Percentiles rank a stretch among this genome's conserved stretches.
Conservation (phyloP, 495 filamentous ascomycete genomes). For the Parathielavia appendiculata region DNA sequence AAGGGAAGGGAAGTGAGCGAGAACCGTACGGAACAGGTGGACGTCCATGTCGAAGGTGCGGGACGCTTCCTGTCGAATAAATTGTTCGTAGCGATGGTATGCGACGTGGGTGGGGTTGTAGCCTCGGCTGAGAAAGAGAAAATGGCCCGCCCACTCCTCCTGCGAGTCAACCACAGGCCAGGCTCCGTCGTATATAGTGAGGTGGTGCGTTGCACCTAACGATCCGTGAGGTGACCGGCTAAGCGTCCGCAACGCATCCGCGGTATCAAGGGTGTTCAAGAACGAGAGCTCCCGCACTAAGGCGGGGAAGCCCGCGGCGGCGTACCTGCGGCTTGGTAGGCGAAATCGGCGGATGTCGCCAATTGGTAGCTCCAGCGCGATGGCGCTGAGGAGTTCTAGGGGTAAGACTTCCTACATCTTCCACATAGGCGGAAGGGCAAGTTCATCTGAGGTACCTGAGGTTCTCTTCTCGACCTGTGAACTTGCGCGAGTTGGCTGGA, state of each 20-base stretch:
- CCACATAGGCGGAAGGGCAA: neutral
- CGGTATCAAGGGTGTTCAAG: neutral
- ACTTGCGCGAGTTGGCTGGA: no score
- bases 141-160: neutral
- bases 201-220: neutral
- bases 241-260: neutral
- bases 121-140: neutral
- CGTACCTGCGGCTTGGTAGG: neutral
- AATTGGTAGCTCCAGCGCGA: conserved; percentile 1
- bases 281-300: neutral
- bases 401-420: neutral
- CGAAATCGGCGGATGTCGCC: neutral
- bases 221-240: neutral
- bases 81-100: neutral
- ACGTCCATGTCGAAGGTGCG: neutral
- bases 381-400: neutral
- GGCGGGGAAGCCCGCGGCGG: neutral
- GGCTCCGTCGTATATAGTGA: conserved; percentile 3
- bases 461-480: no score
- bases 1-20: conserved; percentile 3
- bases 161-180: neutral
- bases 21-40: conserved; percentile 1
- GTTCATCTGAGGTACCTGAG: neutral
- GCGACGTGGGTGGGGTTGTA: neutral
- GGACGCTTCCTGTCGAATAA: conserved; percentile 1